phyloP scores from a whole-genome alignment of 345 rosid genomes.

The Zanthoxylum bungeanum region DNA sequence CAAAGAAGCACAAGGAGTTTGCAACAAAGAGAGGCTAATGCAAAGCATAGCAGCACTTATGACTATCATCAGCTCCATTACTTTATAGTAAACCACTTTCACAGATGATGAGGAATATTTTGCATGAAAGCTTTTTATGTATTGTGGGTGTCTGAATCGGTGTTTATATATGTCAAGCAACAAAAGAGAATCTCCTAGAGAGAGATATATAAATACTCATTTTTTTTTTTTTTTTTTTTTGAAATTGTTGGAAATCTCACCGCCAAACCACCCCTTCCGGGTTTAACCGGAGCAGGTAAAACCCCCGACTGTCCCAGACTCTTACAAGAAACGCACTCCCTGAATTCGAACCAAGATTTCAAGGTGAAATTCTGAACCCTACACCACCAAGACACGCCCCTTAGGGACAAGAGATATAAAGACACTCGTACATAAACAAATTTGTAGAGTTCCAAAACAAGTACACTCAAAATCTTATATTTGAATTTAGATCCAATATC shows the following conservation, averaged over 20 bases:
- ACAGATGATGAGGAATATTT: background rate
- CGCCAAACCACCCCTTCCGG: too few species aligned
- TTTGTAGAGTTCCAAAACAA: slow-evolving; percentile 50
- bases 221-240: too few species aligned
- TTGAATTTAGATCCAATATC: too few species aligned
- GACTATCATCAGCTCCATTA: slow-evolving; percentile 17
- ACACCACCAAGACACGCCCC: too few species aligned
- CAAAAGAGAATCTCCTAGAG: background rate
- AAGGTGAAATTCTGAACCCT: too few species aligned
- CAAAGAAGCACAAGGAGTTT: slow-evolving; percentile 14
- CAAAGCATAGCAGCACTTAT: slow-evolving; percentile 17
- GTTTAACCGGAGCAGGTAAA: too few species aligned
- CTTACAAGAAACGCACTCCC: too few species aligned
- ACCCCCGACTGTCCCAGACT: too few species aligned
- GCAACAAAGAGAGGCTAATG: slow-evolving; percentile 9
- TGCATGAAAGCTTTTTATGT: background rate
- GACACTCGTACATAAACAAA: slow-evolving; percentile 48
- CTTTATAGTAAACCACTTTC: background rate
- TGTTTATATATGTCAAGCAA: slow-evolving; percentile 2
- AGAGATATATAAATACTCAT: too few species aligned
- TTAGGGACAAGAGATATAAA: background rate
- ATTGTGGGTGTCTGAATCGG: background rate
- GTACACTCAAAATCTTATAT: too few species aligned
- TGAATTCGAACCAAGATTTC: too few species aligned
- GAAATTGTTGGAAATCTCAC: too few species aligned